These are phyloP conservation scores for Fallopia convolvulus DNA, from an alignment of 148 eudicot species.

Conservation along the genomic window DNA sequence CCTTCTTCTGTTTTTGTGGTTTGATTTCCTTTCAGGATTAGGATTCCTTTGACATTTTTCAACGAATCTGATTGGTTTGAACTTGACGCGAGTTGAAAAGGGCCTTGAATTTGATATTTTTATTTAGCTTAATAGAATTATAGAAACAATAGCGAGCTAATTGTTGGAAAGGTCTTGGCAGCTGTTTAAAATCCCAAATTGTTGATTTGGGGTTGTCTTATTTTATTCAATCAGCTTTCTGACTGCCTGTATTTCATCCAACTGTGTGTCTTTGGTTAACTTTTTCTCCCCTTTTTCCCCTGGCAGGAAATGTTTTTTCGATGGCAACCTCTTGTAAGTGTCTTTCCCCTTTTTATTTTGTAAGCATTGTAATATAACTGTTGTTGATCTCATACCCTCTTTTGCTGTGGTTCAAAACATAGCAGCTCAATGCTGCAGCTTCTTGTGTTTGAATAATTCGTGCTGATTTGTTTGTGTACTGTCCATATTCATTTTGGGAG, in stretches of 20 bases:
- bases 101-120: background rate
- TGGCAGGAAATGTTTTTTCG: slow-evolving; percentile 55
- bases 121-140: background rate
- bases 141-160: background rate
- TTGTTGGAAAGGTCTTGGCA: background rate
- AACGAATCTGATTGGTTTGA: background rate
- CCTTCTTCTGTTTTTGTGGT: background rate
- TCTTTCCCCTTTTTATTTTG: background rate
- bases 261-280: background rate
- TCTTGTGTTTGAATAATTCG: background rate
- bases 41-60: background rate
- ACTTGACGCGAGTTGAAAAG: background rate
- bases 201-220: background rate
- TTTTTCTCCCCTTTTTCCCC: background rate
- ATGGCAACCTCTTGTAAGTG: slow-evolving; percentile 79
- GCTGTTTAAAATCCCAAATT: background rate
- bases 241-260: background rate
- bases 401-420: background rate
- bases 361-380: background rate
- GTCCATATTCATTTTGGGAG: too few species aligned
- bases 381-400: background rate
- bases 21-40: background rate
- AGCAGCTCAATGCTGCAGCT: background rate
- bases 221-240: background rate
- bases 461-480: background rate